phyloP scores from a whole-genome alignment of 176 grass and related monocot genomes.

The Lolium multiflorum region DNA sequence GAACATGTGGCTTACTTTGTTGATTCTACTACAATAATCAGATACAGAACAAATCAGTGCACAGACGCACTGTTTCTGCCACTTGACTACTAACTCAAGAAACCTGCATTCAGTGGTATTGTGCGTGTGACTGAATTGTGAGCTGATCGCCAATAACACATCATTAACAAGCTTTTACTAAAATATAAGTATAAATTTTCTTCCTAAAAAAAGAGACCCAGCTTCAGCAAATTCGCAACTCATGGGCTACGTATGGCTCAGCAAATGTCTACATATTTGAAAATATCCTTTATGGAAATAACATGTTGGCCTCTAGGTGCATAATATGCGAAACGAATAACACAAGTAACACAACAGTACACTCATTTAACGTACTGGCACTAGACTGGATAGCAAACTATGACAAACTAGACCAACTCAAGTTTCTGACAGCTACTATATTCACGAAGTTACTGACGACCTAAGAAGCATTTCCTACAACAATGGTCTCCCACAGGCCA shows the following conservation, averaged over 20 bases:
- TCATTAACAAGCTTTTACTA: too few relatives aligned
- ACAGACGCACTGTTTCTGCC: too few relatives aligned
- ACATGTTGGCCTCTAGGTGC: background rate
- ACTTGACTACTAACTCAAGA: too few relatives aligned
- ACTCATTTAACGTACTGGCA: constrained; percentile 6
- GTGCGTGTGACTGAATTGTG: too few relatives aligned
- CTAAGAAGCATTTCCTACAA: constrained; percentile 19
- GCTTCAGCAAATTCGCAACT: too few relatives aligned
- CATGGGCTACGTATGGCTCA: background rate
- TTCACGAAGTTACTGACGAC: background rate
- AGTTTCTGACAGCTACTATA: background rate
- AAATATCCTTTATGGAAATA: constrained; percentile 25
- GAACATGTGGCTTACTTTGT: background rate
- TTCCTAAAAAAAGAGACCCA: too few relatives aligned
- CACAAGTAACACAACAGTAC: constrained; percentile 15
- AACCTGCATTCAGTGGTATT: too few relatives aligned
- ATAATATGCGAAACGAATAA: constrained; percentile 19
- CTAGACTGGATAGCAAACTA: constrained; percentile 14
- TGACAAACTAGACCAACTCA: constrained; percentile 20
- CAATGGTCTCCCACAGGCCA: background rate
- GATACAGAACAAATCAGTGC: background rate
- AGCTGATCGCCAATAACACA: too few relatives aligned
- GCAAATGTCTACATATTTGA: background rate
- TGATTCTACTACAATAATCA: background rate
- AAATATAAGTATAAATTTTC: too few relatives aligned